Percentiles rank a stretch among this genome's conserved stretches.
phyloP scores from a whole-genome alignment of 495 filamentous ascomycete genomes.

The Choiromyces venosus region DNA sequence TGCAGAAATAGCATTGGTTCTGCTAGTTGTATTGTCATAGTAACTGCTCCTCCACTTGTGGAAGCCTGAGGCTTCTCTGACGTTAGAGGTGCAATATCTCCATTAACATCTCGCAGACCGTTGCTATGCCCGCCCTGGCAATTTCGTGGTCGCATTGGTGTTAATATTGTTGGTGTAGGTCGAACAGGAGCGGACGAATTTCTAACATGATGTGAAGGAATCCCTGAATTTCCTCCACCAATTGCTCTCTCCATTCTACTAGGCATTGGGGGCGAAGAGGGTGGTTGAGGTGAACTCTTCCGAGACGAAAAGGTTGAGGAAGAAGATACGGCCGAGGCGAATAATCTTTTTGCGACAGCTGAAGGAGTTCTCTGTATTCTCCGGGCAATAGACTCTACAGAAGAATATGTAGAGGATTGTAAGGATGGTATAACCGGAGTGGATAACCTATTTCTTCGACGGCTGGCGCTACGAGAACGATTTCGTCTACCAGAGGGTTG shows the following conservation, averaged over 20 bases:
- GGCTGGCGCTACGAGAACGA: conserved; percentile 7
- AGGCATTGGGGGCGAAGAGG: conserved; percentile 21
- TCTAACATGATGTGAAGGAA: conserved; percentile 35
- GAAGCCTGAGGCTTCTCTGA: conserved; percentile 51
- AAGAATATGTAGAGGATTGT: conserved; percentile 11
- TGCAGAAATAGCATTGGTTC: conserved; percentile 87
- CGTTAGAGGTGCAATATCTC: conserved; percentile 25
- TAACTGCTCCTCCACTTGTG: conserved; percentile 49
- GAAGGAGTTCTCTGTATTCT: conserved; percentile 33
- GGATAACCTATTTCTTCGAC: conserved; percentile 18
- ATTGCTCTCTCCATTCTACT: conserved; percentile 20
- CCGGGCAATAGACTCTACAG: conserved; percentile 24
- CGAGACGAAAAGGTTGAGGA: conserved; percentile 25
- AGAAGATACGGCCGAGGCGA: conserved; percentile 29
- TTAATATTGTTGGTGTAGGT: conserved; percentile 1
- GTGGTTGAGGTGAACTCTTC: conserved; percentile 11
- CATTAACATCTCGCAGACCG: conserved; percentile 10
- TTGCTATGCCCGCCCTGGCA: not conserved
- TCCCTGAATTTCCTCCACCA: conserved; percentile 40
- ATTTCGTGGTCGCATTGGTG: conserved; percentile 5
- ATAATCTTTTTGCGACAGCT: conserved; percentile 37
- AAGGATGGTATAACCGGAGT: conserved; percentile 10
- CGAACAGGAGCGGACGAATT: conserved; percentile 23
- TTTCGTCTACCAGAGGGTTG: conserved; percentile 18
- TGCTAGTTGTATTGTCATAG: conserved; percentile 54